Evolutionary conservation across 2,329 filamentous ascomycete species (phyloP).

Genomic region (Chrysoporthe puriensis): DNA sequence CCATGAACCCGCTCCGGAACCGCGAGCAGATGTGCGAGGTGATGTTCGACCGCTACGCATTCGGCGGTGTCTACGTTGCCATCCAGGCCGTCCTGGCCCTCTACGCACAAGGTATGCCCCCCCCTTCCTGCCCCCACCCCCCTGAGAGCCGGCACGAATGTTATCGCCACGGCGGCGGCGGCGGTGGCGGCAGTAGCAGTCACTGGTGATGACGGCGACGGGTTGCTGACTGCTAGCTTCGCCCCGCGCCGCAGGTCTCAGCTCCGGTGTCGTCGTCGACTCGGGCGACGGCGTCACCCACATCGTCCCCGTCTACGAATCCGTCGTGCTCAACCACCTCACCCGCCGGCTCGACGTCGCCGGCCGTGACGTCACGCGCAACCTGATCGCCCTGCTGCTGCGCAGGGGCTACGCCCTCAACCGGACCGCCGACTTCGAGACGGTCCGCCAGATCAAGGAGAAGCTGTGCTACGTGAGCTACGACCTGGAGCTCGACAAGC

Average conservation of each 20-base stretch:
- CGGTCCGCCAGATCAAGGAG: constrained; percentile 98
- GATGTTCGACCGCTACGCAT: constrained; percentile 97
- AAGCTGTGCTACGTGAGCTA: constrained; percentile 99
- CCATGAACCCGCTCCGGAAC: constrained; percentile 97
- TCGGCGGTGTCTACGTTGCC: constrained; percentile 96
- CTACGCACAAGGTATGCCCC: constrained; percentile 82
- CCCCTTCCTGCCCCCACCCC: not conserved
- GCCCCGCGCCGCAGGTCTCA: constrained; percentile 61
- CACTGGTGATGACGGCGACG: not conserved
- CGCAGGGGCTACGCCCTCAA: constrained; percentile 96
- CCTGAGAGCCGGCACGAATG: not conserved
- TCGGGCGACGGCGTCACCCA: constrained; percentile 98
- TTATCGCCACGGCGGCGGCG: too few relatives aligned
- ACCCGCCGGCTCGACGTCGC: constrained; percentile 93
- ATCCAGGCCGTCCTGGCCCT: constrained; percentile 96
- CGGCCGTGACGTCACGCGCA: constrained; percentile 95
- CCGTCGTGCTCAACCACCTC: constrained; percentile 94
- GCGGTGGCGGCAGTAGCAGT: not conserved
- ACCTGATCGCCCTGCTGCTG: constrained; percentile 91
- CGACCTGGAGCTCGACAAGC: constrained; percentile 94
- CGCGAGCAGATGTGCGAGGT: constrained; percentile 98
- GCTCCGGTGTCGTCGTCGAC: constrained; percentile 96
- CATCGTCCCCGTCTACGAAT: constrained; percentile 98
- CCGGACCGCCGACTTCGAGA: constrained; percentile 98
- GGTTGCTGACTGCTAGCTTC: constrained; percentile 8